Conservation (phyloP, 108 stramenopile species). For the Cyclostephanos invisitatus region DNA sequence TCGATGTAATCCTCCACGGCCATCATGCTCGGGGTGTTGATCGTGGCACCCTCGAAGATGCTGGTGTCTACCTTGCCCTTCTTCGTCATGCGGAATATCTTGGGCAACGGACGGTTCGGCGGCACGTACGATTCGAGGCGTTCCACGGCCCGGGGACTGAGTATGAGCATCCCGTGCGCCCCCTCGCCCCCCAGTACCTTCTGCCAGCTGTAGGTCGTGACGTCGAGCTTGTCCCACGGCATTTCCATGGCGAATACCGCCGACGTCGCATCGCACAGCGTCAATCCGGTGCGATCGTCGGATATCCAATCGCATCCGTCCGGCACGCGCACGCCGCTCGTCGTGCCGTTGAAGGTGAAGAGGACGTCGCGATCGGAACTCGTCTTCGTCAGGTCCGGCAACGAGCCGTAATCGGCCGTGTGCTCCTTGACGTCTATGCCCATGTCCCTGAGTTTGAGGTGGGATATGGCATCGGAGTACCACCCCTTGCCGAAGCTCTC, state of each 20-base stretch:
- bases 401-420: conserved; percentile 93
- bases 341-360: conserved; percentile 99
- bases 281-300: conserved; percentile 91
- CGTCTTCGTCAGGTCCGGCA: conserved; percentile 92
- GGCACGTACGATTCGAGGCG: conserved; percentile 95
- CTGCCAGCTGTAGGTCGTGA: conserved; percentile 99
- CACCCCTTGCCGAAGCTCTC: conserved; percentile 99
- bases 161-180: conserved; percentile 96
- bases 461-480: conserved; percentile 90
- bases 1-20: conserved; percentile 99
- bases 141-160: conserved; percentile 97
- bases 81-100: conserved; percentile 99
- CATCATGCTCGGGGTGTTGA: conserved; percentile 99
- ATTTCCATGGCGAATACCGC: conserved; percentile 99
- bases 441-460: conserved; percentile 89
- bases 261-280: conserved; percentile 97
- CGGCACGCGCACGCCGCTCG: conserved; percentile 95
- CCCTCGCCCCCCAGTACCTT: conserved; percentile 99
- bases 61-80: conserved; percentile 94
- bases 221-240: conserved; percentile 98
- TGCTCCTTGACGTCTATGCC: conserved; percentile 82
- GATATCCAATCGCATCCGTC: conserved; percentile 95
- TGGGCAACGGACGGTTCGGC: conserved; percentile 95
- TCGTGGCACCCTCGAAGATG: conserved; percentile 98
- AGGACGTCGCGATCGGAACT: conserved; percentile 92